Evolutionary conservation across 345 rosid genomes (phyloP), one percentile per base, ranked within the genome.

Genomic region (Populus simonii): DNA sequence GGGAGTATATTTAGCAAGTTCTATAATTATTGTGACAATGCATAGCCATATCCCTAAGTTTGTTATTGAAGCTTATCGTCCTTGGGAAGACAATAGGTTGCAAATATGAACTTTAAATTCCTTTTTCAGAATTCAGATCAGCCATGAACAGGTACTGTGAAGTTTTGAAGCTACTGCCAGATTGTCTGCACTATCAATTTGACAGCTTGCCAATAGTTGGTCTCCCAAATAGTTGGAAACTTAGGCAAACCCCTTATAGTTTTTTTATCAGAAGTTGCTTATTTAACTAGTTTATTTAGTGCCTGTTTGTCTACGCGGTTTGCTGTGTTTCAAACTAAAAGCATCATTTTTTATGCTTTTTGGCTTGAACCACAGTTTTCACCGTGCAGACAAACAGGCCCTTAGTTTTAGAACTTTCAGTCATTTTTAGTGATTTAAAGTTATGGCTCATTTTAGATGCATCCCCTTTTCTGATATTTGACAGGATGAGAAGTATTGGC

Each of bases 401-500:
- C 36, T 33, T 33, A 7, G 5, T 43, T 61, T 59, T 39, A 18
- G 8, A 53, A 53, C 59, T 29, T 62, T 16, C 10, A 7, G 29
- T 35, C 25, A 39, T n/a, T 65, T 72, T 29, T 29, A 18, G 22
- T 35, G 65, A 66, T 25, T 53, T 55, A 39, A 66, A 38, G 11
- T 36, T 53, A 17, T 39, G 68, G 13, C 77, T 74, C 17, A 41
- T 38, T 57, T 59, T 36, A 41, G 63, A 27, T 13, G 1, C 38
- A 7, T 23, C 27, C 33, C 35, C 43, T 63, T 33, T 7, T 31
- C n/a, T 80, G 22, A 70, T 61, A 65, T 73, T 65, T 18, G 57
- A 73, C 82, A 89, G 92, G 88, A 88, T 70, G 85, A 89, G 83
- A 89, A 85, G 77, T 86, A 76, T 68, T 89, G 92, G 92, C 87